Evolutionary conservation across 192 early-diverging fungal species (phyloP).

Genomic region (Coemansia sp.): DNA sequence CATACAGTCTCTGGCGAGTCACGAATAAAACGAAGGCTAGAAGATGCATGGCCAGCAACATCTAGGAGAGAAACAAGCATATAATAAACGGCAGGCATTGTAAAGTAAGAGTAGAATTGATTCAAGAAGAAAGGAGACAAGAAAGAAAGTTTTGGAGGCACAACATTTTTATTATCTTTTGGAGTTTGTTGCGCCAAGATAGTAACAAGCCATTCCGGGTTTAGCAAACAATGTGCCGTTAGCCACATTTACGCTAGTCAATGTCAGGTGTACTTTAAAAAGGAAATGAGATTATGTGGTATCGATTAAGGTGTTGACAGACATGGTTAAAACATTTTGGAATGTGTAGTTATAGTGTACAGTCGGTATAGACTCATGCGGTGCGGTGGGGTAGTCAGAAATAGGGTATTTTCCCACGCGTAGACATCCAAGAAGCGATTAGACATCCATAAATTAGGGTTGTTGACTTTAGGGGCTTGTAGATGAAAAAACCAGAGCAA

Average conservation of each 20-base stretch:
- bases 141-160: background rate
- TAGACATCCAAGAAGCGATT: background rate
- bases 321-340: background rate
- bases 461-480: background rate
- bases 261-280: background rate
- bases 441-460: background rate
- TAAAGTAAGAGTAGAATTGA: background rate
- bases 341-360: background rate
- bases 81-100: conserved; percentile 3
- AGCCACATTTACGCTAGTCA: background rate
- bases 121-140: background rate
- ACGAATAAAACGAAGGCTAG: background rate
- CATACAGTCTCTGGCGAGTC: conserved; percentile 26
- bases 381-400: background rate
- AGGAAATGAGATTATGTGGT: background rate
- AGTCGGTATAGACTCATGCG: too few relatives aligned
- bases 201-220: background rate
- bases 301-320: background rate
- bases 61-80: background rate
- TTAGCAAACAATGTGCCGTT: background rate
- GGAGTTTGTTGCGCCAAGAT: background rate
- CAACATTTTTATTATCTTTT: background rate
- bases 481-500: too few relatives aligned
- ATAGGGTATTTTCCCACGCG: background rate
- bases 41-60: background rate